phyloP scores from a whole-genome alignment of 2,329 filamentous ascomycete genomes.

The Exophiala sideris region DNA sequence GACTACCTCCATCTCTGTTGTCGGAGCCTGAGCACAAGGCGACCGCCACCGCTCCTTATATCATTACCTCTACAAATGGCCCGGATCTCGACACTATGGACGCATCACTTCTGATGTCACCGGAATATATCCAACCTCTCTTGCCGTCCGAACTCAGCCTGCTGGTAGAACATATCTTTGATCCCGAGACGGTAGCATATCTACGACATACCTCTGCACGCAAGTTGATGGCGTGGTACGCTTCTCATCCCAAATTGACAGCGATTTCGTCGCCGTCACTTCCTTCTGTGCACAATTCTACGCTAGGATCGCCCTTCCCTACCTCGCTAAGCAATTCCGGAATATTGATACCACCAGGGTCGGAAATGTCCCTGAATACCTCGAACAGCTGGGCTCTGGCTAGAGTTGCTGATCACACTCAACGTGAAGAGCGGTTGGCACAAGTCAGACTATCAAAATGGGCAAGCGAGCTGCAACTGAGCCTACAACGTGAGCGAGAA shows the following conservation, averaged over 20 bases:
- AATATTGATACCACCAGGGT: slow-evolving; percentile 28
- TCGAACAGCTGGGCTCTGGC: slow-evolving; percentile 58
- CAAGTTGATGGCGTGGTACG: slow-evolving; percentile 73
- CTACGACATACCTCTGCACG: slow-evolving; percentile 77
- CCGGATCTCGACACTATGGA: slow-evolving; percentile 82
- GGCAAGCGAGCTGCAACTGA: slow-evolving; percentile 76
- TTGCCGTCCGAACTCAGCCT: slow-evolving; percentile 67
- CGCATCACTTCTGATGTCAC: slow-evolving; percentile 87
- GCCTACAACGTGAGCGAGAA: slow-evolving; percentile 68
- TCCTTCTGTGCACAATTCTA: slow-evolving; percentile 28
- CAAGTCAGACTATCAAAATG: slow-evolving; percentile 75
- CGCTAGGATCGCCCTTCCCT: slow-evolving; percentile 27
- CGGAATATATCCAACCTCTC: slow-evolving; percentile 81
- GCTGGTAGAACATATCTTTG: slow-evolving; percentile 73
- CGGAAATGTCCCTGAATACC: slow-evolving; percentile 30
- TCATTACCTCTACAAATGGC: slow-evolving; percentile 70
- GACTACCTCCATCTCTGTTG: slow-evolving; percentile 15
- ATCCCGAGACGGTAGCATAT: slow-evolving; percentile 72
- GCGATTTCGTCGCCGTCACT: slow-evolving; percentile 26
- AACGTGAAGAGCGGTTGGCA: slow-evolving; percentile 59
- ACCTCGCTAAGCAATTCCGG: slow-evolving; percentile 30
- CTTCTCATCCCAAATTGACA: slow-evolving; percentile 33
- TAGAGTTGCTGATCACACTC: slow-evolving; percentile 57
- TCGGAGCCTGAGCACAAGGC: slow-evolving; percentile 1
- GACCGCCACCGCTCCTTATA: slow-evolving; percentile 54